Evolutionary conservation across 352 stramenopile species (phyloP).

Genomic region (Pythium dissimile): DNA sequence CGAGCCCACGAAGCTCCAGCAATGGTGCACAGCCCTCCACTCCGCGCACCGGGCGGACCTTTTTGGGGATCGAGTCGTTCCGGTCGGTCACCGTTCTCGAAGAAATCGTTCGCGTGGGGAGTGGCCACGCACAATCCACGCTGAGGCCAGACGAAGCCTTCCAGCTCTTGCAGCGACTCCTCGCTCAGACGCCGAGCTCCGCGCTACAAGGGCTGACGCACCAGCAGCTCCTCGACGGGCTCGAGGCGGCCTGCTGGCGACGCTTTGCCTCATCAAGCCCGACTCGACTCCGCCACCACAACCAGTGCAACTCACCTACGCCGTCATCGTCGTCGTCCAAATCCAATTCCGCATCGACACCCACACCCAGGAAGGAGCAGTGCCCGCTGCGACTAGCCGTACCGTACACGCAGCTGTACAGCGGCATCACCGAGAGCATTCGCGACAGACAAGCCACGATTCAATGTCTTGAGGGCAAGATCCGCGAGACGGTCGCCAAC

Average conservation of each 20-base stretch:
- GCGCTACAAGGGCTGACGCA: neutral
- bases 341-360: too few relatives aligned
- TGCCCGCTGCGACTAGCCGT: constrained; percentile 1
- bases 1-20: constrained; percentile 2
- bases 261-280: neutral
- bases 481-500: constrained; percentile 6
- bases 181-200: constrained; percentile 3
- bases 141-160: constrained; percentile 24
- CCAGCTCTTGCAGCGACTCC: constrained; percentile 11
- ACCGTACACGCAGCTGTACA: constrained; percentile 19
- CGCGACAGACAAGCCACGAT: constrained; percentile 18
- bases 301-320: neutral
- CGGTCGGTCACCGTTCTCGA: constrained; percentile 20
- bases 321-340: too few relatives aligned
- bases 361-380: too few relatives aligned
- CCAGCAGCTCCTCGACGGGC: constrained; percentile 19
- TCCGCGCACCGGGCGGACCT: neutral
- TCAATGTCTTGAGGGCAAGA: constrained; percentile 4
- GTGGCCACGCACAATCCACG: neutral
- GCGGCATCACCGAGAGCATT: constrained; percentile 20
- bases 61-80: constrained; percentile 17
- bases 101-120: constrained; percentile 23
- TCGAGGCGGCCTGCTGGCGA: constrained; percentile 17
- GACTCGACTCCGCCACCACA: neutral
- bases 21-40: too few relatives aligned